Base-by-base conservation (phyloP, 768 basidiomycete species). In the Cyclocybe cylindracea region DNA sequence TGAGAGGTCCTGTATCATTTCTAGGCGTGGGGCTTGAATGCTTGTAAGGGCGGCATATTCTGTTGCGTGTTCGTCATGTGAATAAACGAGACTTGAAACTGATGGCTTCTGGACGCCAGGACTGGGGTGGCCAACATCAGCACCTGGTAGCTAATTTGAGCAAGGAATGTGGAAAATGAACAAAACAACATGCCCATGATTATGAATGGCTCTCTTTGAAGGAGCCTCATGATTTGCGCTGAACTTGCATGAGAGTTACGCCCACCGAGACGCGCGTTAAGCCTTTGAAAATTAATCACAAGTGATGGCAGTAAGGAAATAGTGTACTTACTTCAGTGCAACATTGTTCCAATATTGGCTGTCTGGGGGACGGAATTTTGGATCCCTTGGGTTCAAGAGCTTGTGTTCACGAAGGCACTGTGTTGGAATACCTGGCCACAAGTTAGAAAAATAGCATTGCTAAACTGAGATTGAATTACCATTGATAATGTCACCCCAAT, bases 51-150 rank as follows among this genome's bases (percentile, higher is more conserved):
- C 70, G 4, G 66, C 64, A 44, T 87, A 89, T 9, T 67, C 70
- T 13, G 74, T 74, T 0, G 74, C 80, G 0, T 64, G 50, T 1
- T 0, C 10, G 46, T 89, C 83, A 16, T 70, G 68, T 0, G 86
- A 88, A 1, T 74, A 80, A 0, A 89, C 87, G 0, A 89, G 59
- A 1, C 79, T 75, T 0, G 86, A 74, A 0, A 87, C 70, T 0
- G 87, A 89, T 0, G 89, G 82, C 33, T 65, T 57, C 41, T 56
- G 44, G 0, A 75, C 57, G 0, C 85, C 84, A 10, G 86, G 80
- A 0, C 77, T 76, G 0, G 87, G 83, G 54, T 91, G 88, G 6
- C 80, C 76, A 0, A 89, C 77, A 59, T 82, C 83, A 7, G 80
- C 79, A n/a, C 83, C 81, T 82, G 44, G 32, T 33, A 36, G 35